phyloP scores from a whole-genome alignment of 495 filamentous ascomycete genomes.

The Hypoxylon crocopeplum region DNA sequence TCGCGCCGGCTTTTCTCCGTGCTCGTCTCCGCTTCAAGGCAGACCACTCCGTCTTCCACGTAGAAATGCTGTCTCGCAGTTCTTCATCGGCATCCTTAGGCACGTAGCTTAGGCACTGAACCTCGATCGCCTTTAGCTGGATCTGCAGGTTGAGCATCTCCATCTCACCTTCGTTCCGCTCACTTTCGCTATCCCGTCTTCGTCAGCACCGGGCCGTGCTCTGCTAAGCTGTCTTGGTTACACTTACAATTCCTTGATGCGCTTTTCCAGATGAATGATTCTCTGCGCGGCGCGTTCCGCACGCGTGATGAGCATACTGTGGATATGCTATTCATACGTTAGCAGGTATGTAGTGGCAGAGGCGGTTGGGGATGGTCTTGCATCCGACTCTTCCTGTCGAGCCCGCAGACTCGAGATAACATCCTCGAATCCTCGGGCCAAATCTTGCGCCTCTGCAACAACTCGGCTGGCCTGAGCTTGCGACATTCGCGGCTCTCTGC shows the following conservation, averaged over 20 bases:
- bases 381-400: constrained; percentile 59
- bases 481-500: constrained; percentile 18
- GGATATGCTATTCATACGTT: constrained; percentile 54
- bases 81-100: constrained; percentile 50
- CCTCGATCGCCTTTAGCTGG: constrained; percentile 60
- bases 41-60: constrained; percentile 55
- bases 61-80: constrained; percentile 51
- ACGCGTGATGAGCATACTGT: constrained; percentile 56
- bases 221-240: background rate
- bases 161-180: constrained; percentile 46
- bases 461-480: constrained; percentile 42
- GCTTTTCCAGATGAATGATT: constrained; percentile 58
- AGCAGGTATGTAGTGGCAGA: constrained; percentile 3
- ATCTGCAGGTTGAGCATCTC: constrained; percentile 60
- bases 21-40: constrained; percentile 38
- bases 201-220: constrained; percentile 14
- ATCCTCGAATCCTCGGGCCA: constrained; percentile 47
- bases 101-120: constrained; percentile 52
- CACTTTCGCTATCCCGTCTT: constrained; percentile 40
- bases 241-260: constrained; percentile 55
- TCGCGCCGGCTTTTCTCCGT: constrained; percentile 24
- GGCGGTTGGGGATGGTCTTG: constrained; percentile 32
- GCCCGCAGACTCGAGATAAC: constrained; percentile 48
- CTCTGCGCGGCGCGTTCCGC: constrained; percentile 59
- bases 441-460: constrained; percentile 48